A percentile compares a stretch with the other conserved stretches of the same genome.
Conservation (phyloP, 192 early-diverging fungal species). For the Endogone sp. region DNA sequence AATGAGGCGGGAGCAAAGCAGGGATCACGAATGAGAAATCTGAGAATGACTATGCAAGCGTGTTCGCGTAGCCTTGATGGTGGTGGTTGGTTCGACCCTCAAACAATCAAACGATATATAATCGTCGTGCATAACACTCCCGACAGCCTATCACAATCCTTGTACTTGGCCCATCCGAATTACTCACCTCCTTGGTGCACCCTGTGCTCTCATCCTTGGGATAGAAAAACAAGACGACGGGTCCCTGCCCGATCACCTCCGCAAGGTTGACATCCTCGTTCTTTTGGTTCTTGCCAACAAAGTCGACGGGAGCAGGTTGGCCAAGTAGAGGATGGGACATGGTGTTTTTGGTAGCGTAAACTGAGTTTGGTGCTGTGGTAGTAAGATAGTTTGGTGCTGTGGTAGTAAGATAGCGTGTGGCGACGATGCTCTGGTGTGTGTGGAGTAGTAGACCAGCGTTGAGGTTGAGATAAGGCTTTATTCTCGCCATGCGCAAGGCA, state of each 20-base stretch:
- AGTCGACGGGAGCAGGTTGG: constrained; percentile 23
- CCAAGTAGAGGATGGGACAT: constrained; percentile 26
- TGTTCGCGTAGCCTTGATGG: too few relatives aligned
- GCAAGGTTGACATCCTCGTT: constrained; percentile 17
- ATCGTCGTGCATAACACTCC: not conserved
- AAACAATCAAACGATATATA: not conserved
- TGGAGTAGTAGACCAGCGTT: too few relatives aligned
- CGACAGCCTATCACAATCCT: too few relatives aligned
- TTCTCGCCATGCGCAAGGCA: too few relatives aligned
- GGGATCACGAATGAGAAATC: not conserved
- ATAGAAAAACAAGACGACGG: constrained; percentile 36
- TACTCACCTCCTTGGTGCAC: constrained; percentile 30
- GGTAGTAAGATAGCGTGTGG: too few relatives aligned
- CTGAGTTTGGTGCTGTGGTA: too few relatives aligned
- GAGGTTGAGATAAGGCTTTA: too few relatives aligned
- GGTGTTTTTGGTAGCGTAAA: not conserved
- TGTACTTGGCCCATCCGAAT: too few relatives aligned
- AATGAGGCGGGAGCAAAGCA: not conserved
- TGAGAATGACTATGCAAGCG: too few relatives aligned
- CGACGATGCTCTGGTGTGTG: too few relatives aligned
- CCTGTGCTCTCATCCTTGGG: constrained; percentile 30
- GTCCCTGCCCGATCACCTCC: constrained; percentile 23
- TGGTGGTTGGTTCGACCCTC: not conserved
- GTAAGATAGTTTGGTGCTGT: too few relatives aligned
- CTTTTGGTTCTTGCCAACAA: constrained; percentile 29